Percentiles rank a stretch among this genome's conserved stretches.
phyloP scores from a whole-genome alignment of 768 basidiomycete species.

The Clitopilus hobsonii region DNA sequence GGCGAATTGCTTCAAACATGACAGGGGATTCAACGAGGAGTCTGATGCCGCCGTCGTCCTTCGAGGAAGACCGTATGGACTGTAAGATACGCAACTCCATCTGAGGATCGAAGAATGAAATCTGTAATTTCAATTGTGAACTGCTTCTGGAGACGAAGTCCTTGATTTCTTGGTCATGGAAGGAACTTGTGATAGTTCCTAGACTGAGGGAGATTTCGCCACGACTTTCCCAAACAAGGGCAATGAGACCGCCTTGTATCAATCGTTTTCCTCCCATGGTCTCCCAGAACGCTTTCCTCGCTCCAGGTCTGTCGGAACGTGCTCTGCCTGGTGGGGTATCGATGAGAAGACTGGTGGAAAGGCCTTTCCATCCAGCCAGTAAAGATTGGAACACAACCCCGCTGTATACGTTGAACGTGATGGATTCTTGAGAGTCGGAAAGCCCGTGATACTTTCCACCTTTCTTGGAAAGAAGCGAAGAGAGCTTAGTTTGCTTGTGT shows the following conservation, averaged over 20 bases:
- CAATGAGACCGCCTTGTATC: slow-evolving; percentile 59
- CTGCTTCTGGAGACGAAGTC: slow-evolving; percentile 31
- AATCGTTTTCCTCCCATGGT: slow-evolving; percentile 54
- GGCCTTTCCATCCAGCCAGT: slow-evolving; percentile 45
- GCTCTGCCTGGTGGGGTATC: slow-evolving; percentile 56
- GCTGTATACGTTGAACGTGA: slow-evolving; percentile 64
- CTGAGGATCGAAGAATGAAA: slow-evolving; percentile 61
- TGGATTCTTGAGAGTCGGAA: slow-evolving; percentile 34
- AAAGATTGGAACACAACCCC: slow-evolving; percentile 42
- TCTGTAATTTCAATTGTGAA: slow-evolving; percentile 36
- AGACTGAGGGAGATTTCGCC: slow-evolving; percentile 40
- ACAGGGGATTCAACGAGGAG: slow-evolving; percentile 58
- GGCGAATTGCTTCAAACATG: slow-evolving; percentile 64
- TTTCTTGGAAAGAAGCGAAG: slow-evolving; percentile 38
- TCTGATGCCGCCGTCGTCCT: slow-evolving; percentile 15
- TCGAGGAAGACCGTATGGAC: slow-evolving; percentile 16
- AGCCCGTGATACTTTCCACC: slow-evolving; percentile 58
- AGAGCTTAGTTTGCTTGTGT: slow-evolving; percentile 30
- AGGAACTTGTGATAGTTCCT: slow-evolving; percentile 42
- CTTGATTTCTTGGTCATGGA: slow-evolving; percentile 31
- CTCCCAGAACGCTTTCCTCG: slow-evolving; percentile 58
- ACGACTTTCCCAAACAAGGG: slow-evolving; percentile 43
- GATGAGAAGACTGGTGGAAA: slow-evolving; percentile 41
- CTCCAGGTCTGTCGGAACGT: slow-evolving; percentile 29
- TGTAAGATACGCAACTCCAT: slow-evolving; percentile 44